Percentiles rank a stretch among this genome's conserved stretches.
phyloP scores from a whole-genome alignment of 2,329 filamentous ascomycete species.

The Simplicillium aogashimaense region DNA sequence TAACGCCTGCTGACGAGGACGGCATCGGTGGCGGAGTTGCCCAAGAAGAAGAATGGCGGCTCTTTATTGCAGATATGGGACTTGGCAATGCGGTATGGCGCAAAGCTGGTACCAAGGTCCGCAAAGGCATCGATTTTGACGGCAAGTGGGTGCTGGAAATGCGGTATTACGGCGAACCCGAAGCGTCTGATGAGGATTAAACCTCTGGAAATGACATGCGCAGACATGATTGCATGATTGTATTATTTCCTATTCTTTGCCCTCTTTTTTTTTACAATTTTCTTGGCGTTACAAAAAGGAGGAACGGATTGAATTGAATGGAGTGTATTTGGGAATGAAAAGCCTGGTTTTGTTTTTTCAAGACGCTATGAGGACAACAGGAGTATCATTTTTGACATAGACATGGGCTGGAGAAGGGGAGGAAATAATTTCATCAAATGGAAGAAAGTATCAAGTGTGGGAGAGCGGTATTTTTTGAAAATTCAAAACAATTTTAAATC shows the following conservation, averaged over 20 bases:
- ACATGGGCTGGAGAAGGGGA: no score
- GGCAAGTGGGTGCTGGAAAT: slow-evolving; percentile 76
- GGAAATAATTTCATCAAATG: no score
- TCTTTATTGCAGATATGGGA: slow-evolving; percentile 82
- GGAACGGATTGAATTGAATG: no score
- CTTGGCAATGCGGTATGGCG: slow-evolving; percentile 76
- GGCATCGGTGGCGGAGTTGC: slow-evolving; percentile 19
- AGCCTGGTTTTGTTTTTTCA: no score
- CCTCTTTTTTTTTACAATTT: not conserved
- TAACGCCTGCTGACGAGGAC: slow-evolving; percentile 42
- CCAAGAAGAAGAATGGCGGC: slow-evolving; percentile 57
- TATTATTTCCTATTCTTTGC: not conserved
- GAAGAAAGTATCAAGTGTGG: no score
- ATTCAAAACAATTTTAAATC: no score
- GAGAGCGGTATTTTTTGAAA: no score
- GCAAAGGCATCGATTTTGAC: slow-evolving; percentile 82
- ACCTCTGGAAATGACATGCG: not conserved
- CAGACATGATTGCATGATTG: not conserved
- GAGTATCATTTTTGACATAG: no score
- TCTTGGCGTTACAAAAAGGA: no score
- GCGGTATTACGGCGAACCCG: slow-evolving; percentile 31
- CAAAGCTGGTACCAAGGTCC: slow-evolving; percentile 69
- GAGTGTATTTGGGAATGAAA: no score
- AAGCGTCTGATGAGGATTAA: slow-evolving; percentile 14
- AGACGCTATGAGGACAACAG: no score